A percentile compares a stretch with the other conserved stretches of the same genome.
Conservation (phyloP, 257 asterid genomes). For the Nemophila menziesii region DNA sequence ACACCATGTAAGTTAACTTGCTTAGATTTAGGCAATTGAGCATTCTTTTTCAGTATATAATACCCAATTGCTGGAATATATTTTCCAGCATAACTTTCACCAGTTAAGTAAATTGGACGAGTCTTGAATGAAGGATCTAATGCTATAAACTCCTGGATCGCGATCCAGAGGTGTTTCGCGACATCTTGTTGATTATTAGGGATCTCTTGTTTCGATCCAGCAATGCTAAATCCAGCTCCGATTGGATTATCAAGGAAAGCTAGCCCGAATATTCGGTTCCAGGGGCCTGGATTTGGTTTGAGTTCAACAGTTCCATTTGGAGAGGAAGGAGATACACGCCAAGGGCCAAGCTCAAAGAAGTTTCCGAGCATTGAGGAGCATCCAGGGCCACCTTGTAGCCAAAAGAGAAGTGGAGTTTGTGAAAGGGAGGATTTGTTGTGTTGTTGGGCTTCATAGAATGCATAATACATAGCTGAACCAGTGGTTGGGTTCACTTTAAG, state of each 20-base stretch:
- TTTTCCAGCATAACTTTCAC: slow-evolving; percentile 82
- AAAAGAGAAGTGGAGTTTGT: slow-evolving; percentile 47
- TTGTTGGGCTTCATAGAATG: slow-evolving; percentile 58
- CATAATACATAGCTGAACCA: slow-evolving; percentile 61
- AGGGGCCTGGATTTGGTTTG: slow-evolving; percentile 39
- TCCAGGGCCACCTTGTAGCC: slow-evolving; percentile 94
- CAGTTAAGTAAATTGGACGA: slow-evolving; percentile 55
- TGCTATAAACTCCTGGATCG: slow-evolving; percentile 35
- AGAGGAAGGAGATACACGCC: slow-evolving; percentile 36
- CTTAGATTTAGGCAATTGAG: slow-evolving; percentile 14
- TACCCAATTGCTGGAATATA: slow-evolving; percentile 65
- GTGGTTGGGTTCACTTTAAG: slow-evolving; percentile 52
- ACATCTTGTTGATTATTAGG: slow-evolving; percentile 57
- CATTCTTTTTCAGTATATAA: slow-evolving; percentile 38
- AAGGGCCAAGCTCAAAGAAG: slow-evolving; percentile 68
- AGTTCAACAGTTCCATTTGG: slow-evolving; percentile 15
- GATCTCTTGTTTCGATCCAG: slow-evolving; percentile 44
- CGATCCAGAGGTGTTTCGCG: slow-evolving; percentile 47
- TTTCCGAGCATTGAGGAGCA: slow-evolving; percentile 77
- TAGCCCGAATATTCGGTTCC: slow-evolving; percentile 63
- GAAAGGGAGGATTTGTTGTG: slow-evolving; percentile 18
- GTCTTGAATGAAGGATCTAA: slow-evolving; percentile 30
- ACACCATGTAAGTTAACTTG: slow-evolving; percentile 53
- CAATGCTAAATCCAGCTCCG: slow-evolving; percentile 64
- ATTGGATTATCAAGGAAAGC: slow-evolving; percentile 78